phyloP scores from a whole-genome alignment of 2,329 filamentous ascomycete genomes.

The Curvularia eragrostidis region DNA sequence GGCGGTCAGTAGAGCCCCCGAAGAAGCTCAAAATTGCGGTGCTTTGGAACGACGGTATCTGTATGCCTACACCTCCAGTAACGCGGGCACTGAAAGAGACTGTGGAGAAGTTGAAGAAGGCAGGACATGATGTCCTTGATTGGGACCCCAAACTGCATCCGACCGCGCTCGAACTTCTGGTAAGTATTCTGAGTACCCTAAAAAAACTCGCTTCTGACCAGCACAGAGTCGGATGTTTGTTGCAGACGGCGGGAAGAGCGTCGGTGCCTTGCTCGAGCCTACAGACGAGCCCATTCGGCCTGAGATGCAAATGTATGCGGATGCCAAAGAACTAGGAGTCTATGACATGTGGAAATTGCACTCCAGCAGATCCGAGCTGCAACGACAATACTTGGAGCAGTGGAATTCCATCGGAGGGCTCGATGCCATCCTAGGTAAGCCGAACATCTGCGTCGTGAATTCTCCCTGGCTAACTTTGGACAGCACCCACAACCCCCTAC shows the following conservation, averaged over 20 bases:
- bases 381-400: slow-evolving; percentile 54
- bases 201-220: slow-evolving; percentile 3
- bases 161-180: slow-evolving; percentile 59
- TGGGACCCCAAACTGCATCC: slow-evolving; percentile 63
- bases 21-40: slow-evolving; percentile 66
- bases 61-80: slow-evolving; percentile 61
- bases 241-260: slow-evolving; percentile 59
- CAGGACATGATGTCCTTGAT: slow-evolving; percentile 63
- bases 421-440: slow-evolving; percentile 54
- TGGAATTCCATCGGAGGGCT: slow-evolving; percentile 52
- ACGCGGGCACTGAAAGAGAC: slow-evolving; percentile 63
- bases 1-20: slow-evolving; percentile 54
- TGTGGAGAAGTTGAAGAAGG: slow-evolving; percentile 58
- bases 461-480: slow-evolving; percentile 13
- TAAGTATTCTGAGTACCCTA: slow-evolving; percentile 28
- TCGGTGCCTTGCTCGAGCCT: slow-evolving; percentile 51
- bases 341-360: slow-evolving; percentile 60
- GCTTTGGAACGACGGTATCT: slow-evolving; percentile 59
- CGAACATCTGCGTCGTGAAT: neutral
- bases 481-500: slow-evolving; percentile 55
- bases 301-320: slow-evolving; percentile 56
- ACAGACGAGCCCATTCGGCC: slow-evolving; percentile 56
- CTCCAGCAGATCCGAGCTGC: slow-evolving; percentile 53
- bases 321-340: slow-evolving; percentile 54
- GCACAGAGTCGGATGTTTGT: slow-evolving; percentile 54